A percentile compares a stretch with the other conserved stretches of the same genome.
Conservation (phyloP, 768 basidiomycete genomes). For the Dacryopinax primogenitus region DNA sequence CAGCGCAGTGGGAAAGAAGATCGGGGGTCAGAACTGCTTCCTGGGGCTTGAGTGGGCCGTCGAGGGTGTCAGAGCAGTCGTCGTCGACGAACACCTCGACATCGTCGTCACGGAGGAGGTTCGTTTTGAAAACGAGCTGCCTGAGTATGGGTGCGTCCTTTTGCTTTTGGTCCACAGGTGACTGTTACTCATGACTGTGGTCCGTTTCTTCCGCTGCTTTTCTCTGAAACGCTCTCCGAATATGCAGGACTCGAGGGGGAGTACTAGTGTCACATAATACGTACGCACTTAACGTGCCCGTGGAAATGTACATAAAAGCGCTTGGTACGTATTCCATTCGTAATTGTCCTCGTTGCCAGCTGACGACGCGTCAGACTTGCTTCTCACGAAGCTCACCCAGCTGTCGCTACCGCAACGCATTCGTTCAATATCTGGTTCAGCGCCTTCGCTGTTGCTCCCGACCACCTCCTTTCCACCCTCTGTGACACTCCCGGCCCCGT, state of each 20-base stretch:
- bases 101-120: conserved; percentile 70
- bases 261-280: conserved; percentile 68
- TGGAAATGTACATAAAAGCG: conserved; percentile 84
- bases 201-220: conserved; percentile 11
- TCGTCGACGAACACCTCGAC: conserved; percentile 72
- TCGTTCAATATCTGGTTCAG: conserved; percentile 5
- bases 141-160: conserved; percentile 66
- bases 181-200: not conserved
- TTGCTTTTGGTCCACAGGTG: not conserved
- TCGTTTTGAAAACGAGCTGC: conserved; percentile 67
- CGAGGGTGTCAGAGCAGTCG: conserved; percentile 69
- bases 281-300: conserved; percentile 74
- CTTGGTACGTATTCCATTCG: conserved; percentile 50
- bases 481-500: conserved; percentile 63
- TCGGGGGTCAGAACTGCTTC: conserved; percentile 30
- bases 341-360: conserved; percentile 4
- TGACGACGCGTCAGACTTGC: conserved; percentile 42
- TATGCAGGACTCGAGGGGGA: conserved; percentile 61
- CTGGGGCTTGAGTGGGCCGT: conserved; percentile 76
- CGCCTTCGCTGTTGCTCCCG: conserved; percentile 9
- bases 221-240: conserved; percentile 15
- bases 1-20: not conserved
- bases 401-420: conserved; percentile 9
- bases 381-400: conserved; percentile 51
- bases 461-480: conserved; percentile 10